Base-by-base conservation (phyloP, 176 grass and related monocot species). In the Paspalum vaginatum region DNA sequence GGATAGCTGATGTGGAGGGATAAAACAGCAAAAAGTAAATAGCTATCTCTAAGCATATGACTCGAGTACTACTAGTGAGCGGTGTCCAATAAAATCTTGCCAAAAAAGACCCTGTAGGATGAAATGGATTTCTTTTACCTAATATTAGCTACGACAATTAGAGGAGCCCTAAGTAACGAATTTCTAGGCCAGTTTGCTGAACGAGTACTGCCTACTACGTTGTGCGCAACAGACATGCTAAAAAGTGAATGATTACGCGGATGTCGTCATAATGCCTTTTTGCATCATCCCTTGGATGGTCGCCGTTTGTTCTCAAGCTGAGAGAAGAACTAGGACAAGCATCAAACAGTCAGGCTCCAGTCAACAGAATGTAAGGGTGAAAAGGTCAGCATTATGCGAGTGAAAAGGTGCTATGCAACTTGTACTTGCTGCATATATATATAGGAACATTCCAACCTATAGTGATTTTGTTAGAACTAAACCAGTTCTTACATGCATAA, bases 231-330 rank as follows among this genome's bases (percentile, higher is more conserved):
- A 47, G 14, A 41, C 53, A 42, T 27, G 6, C 37, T 37, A 63
- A 65, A 65, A 41, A 41, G 61, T 65, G 32, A 40, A 18, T 24
- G 10, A 68, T 81, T 80, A 38, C 8, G 46, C 17, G 20, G 43
- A 73, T 82, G 57, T 82, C 27, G 56, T 42, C 79, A 63, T 72
- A 47, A 25, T 63, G 14, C 56, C 46, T 81, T 70, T 25, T 1
- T 62, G 43, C 26, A 24, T 24, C 48, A 20, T 61, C 1, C 61
- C 12, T 52, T 41, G 57, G 12, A 51, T 26, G 79, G 79, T 24
- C 52, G 68, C 44, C 68, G 18, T 73, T 52, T 65, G 68, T 52
- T 50, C 13, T 6, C 5, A 10, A 82, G 68, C 4, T 42, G 26
- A 16, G 18, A 61, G 25, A 78, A 65, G 11, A 32, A 32, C 1